Conservation (phyloP, 2,329 filamentous ascomycete species). For the Sclerotinia glacialis region DNA sequence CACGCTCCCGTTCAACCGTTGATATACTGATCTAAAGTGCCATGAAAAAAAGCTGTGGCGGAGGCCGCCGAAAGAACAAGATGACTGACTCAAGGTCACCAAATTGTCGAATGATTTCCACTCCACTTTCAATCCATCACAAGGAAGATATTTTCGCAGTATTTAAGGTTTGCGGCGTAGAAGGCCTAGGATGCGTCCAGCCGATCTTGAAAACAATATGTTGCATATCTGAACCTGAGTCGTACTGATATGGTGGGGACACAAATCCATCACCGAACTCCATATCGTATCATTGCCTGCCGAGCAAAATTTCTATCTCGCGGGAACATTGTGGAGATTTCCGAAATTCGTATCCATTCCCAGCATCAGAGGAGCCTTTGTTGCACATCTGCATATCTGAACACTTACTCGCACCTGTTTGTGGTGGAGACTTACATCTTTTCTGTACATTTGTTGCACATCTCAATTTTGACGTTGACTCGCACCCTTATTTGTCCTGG, state of each 20-base stretch:
- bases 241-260: background rate
- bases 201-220: background rate
- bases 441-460: background rate
- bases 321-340: background rate
- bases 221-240: conserved; percentile 1
- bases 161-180: background rate
- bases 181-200: background rate
- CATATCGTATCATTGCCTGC: background rate
- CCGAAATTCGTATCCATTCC: background rate
- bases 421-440: background rate
- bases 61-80: background rate
- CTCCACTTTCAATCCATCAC: background rate
- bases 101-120: background rate
- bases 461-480: conserved; percentile 1
- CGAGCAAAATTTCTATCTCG: background rate
- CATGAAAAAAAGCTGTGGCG: background rate
- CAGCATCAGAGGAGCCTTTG: background rate
- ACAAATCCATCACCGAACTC: background rate
- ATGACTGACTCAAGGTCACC: conserved; percentile 9
- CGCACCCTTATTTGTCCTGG: background rate
- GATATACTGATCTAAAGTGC: background rate
- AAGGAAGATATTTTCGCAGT: background rate
- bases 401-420: background rate
- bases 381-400: conserved; percentile 1
- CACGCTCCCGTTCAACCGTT: background rate